Percentiles rank a stretch among this genome's conserved stretches.
Conservation (phyloP, 2,329 filamentous ascomycete genomes). For the Aspergillus viridinutans region DNA sequence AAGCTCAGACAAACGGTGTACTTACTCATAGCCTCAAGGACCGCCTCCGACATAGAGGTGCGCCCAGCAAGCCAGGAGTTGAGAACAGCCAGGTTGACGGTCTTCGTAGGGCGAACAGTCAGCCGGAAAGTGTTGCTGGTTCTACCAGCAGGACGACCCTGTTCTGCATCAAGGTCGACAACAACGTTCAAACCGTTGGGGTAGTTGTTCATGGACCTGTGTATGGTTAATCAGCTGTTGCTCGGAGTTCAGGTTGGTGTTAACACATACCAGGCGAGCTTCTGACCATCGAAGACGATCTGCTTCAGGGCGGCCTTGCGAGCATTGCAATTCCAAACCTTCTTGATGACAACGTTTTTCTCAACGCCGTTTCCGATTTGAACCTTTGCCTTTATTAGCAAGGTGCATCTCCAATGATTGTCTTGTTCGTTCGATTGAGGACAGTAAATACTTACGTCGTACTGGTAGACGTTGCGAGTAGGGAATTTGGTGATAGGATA, state of each 20-base stretch:
- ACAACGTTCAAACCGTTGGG: constrained; percentile 50
- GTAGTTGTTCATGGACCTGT: constrained; percentile 36
- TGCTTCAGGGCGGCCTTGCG: constrained; percentile 56
- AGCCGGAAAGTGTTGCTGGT: constrained; percentile 54
- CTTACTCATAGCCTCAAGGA: constrained; percentile 73
- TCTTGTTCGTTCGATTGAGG: background rate
- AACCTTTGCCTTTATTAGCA: constrained; percentile 49
- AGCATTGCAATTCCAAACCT: constrained; percentile 66
- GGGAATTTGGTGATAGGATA: constrained; percentile 64
- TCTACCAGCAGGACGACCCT: constrained; percentile 42
- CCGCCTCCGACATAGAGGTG: constrained; percentile 58
- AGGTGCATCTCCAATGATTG: background rate
- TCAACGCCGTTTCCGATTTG: constrained; percentile 59
- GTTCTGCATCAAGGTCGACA: constrained; percentile 70
- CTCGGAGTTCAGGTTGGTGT: constrained; percentile 12
- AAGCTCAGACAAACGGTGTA: constrained; percentile 7
- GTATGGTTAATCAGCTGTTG: constrained; percentile 8
- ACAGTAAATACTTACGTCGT: constrained; percentile 62
- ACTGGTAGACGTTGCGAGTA: constrained; percentile 67
- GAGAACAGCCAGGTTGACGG: constrained; percentile 64
- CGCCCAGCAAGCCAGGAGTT: constrained; percentile 61
- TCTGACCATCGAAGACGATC: constrained; percentile 79
- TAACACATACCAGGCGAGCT: constrained; percentile 70
- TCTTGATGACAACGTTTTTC: constrained; percentile 65
- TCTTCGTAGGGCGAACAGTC: constrained; percentile 60